Base-by-base conservation (phyloP, 1,284 basidiomycete species). In the Takashimella tepidaria region DNA sequence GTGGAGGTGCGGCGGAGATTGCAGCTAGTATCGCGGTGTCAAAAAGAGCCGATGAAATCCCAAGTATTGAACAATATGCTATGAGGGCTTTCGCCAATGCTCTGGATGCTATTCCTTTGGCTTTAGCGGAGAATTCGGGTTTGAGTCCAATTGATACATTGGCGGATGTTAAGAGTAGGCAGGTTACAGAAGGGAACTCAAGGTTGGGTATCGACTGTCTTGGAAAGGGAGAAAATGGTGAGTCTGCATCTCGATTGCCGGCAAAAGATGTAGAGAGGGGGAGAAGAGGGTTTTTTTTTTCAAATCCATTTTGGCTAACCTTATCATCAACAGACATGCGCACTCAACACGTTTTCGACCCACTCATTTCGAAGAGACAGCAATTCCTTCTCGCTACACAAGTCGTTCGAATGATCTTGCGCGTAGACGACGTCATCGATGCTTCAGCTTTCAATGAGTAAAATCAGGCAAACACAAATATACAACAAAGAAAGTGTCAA, bases 71-170 rank as follows among this genome's bases (percentile, higher is more conserved):
- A 77, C 95, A 99, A 80, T 99, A 99, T 72, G 95, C 95, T 1
- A 98, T 98, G 93, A 88, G 95, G 44, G 93, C 95, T 16, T 99
- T 98, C 72, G 84, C 95, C 1, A 88, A 89, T 25, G 95, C 95
- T 10, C 79, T 99, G 6, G 95, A 98, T 68, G 83, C 92, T 10
- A 79, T 98, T 50, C 96, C 96, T 6, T 83, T 98, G 16, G 95
- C 96, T 1, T 80, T 98, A 10, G 95, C 96, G 4, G 96, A 98
- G 76, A 98, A 99, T 80, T 95, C 91, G 60, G 95, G 95, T 50
- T 78, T 98, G 51, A 87, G 89, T 24, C 96, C 95, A 10, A 99
- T 99, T 64, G 92, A 97, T 77, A 97, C 92, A 2, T 81, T 99
- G 20, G 86, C 95, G 1, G 88, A 93, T 61, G 88, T 98, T 59